These are phyloP conservation scores for Mycena albidolilacea DNA, from an alignment of 768 basidiomycete species.

Conservation along the genomic window DNA sequence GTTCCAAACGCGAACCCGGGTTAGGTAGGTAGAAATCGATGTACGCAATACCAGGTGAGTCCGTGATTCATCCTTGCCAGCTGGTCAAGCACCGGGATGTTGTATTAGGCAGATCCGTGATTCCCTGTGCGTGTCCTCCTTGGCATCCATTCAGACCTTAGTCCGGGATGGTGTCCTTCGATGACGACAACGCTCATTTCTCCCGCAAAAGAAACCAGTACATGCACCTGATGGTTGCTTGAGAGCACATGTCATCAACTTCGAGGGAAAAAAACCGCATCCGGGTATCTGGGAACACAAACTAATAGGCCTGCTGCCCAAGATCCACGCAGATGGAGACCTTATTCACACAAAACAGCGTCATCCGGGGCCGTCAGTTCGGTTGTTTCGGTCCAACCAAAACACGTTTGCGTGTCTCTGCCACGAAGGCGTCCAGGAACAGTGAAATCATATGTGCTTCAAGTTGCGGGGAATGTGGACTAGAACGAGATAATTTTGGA, in stretches of 20 bases:
- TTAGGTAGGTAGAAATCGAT: slow-evolving; percentile 2
- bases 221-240: slow-evolving; percentile 17
- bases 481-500: neutral
- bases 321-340: slow-evolving; percentile 4
- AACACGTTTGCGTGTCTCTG: neutral
- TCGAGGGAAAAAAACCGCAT: neutral
- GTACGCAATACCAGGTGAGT: slow-evolving; percentile 1
- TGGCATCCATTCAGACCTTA: neutral
- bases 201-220: neutral
- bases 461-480: neutral
- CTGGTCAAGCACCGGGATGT: too few relatives aligned
- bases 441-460: neutral
- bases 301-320: neutral
- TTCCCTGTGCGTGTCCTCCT: neutral
- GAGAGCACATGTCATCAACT: slow-evolving; percentile 11
- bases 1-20: neutral
- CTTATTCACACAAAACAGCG: neutral
- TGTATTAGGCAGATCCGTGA: too few relatives aligned
- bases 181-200: neutral
- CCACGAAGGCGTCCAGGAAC: slow-evolving; percentile 7
- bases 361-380: slow-evolving; percentile 4
- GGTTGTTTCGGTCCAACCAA: neutral
- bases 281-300: neutral
- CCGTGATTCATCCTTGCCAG: too few relatives aligned
- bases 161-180: neutral